A percentile compares a stretch with the other conserved stretches of the same genome.
These are phyloP conservation scores for Mycogone perniciosa DNA, from an alignment of 2,329 filamentous ascomycete species.

Conservation along the genomic window DNA sequence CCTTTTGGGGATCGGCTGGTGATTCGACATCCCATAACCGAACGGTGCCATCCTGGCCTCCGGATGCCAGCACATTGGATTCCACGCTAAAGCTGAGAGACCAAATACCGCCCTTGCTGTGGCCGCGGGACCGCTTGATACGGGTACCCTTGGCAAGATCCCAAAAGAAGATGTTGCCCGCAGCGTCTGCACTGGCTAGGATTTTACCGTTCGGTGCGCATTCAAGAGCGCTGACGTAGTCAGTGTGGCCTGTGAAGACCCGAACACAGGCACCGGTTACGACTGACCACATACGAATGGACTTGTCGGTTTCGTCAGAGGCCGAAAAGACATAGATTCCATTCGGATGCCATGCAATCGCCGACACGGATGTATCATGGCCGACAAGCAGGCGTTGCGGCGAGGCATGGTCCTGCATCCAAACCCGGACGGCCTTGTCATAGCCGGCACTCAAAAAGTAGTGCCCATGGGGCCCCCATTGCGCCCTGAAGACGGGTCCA, in stretches of 20 bases:
- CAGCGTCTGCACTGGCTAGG: slow-evolving; percentile 82
- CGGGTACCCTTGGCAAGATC: slow-evolving; percentile 79
- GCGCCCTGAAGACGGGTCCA: slow-evolving; percentile 79
- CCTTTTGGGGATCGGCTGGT: slow-evolving; percentile 57
- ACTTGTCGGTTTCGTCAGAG: slow-evolving; percentile 77
- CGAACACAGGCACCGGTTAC: slow-evolving; percentile 79
- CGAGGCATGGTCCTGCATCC: slow-evolving; percentile 88
- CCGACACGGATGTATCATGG: slow-evolving; percentile 88
- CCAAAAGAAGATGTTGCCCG: slow-evolving; percentile 91
- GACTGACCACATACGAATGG: slow-evolving; percentile 96
- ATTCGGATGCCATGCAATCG: slow-evolving; percentile 91
- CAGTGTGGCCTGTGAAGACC: slow-evolving; percentile 85
- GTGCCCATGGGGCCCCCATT: slow-evolving; percentile 89
- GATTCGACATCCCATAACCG: slow-evolving; percentile 87
- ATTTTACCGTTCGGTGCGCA: slow-evolving; percentile 84
- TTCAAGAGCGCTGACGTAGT: slow-evolving; percentile 77
- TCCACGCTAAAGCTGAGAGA: slow-evolving; percentile 91
- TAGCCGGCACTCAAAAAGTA: slow-evolving; percentile 87
- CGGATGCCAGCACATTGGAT: slow-evolving; percentile 82
- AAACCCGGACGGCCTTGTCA: slow-evolving; percentile 85
- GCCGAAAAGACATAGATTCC: slow-evolving; percentile 90
- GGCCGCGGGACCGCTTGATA: slow-evolving; percentile 88
- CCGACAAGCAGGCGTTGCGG: slow-evolving; percentile 83
- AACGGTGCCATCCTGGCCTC: slow-evolving; percentile 86
- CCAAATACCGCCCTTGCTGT: slow-evolving; percentile 90